Base-by-base conservation (phyloP, 2,329 filamentous ascomycete species). In the Calonectria hongkongensis region DNA sequence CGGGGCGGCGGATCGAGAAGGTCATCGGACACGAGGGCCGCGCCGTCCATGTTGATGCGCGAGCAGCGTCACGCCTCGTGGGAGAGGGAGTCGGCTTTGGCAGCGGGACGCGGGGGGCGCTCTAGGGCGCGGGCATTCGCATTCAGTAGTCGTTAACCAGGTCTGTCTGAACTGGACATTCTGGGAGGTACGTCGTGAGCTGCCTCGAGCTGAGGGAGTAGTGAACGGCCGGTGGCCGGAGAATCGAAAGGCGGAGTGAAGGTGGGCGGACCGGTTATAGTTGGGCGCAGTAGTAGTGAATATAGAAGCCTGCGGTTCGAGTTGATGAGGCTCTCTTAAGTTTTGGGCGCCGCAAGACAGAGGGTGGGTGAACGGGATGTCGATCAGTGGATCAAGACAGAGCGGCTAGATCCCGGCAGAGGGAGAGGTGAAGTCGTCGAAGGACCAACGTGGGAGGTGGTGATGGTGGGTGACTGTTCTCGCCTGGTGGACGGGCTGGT, bases 1-100 rank as follows among this genome's bases (percentile, higher is more conserved):
- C 92, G 91, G 76, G 89, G 87, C 51, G 93, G 93, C 72, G 92
- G 92, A 81, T 92, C 90, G 79, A 90, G 86, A 78, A 87, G 84
- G 83, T 91, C 88, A 81, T 91, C 89, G 78, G 84, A 83, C 83
- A 86, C 83, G 82, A 86, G 82, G 75, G 84, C 83, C 80, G 85
- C 83, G 82, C 86, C 84, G 83, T 90, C 89, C 89, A 91, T 91
- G 79, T 86, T 82, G 76, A 77, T 58, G 79, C 79, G 77, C 77
- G 58, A 75, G 68, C 75, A 67, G 75, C 69, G 68, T 71, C 72
- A 75, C 79, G 75, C 76, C 74, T 74, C 73, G 68, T 66, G 65
- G 73, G 72, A 72, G 76, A 73, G 69, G 63, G 51, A 75, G 65
- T 79, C 70, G 56, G 50, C 73, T 68, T 74, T 69, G 64, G 71